Evolutionary conservation across 768 basidiomycete species (phyloP), one percentile per base, ranked within the genome.

Genomic region (Pisolithus marmoratus): DNA sequence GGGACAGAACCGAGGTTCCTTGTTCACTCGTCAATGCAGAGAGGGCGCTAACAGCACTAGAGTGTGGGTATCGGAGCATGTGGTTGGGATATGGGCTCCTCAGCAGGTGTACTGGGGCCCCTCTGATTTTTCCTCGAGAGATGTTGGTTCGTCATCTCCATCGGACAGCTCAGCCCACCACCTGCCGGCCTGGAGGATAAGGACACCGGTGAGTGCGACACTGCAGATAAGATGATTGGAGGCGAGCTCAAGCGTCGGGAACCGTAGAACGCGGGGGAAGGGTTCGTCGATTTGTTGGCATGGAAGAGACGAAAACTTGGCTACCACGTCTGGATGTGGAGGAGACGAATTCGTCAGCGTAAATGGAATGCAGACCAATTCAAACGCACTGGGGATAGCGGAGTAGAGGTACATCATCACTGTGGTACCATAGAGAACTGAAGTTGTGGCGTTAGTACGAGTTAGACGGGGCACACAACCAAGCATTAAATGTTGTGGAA

Each of bases 171-270:
- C 90, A 4, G 85, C 87, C 89, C 89, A 93, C 72, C 83, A 86
- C 41, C 90, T 80, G 42, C 85, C 87, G 0, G 89, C 88, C 70
- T 93, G 90, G 23, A 93, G 77, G 8, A 83, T 80, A 31, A 93
- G 72, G 24, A 93, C 86, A n/a, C 90, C 90, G 0, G 90, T 93
- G 50, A 93, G 77, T 1, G 88, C 87, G 44, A 93, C 90, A 63
- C 87, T 87, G 73, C 87, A 91, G 52, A 92, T 80, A 62, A 93
- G 85, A 63, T 93, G 82, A 60, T 80, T 84, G 26, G 90, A 88
- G 0, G 90, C 90, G 48, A 93, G 82, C 52, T 87, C 87, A 44
- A 92, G 78, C 1, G 84, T 87, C 14, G 82, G 77, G 38, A 67
- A 73, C 8, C 83, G 80, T 12, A 92, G 75, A 0, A 72, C 61